Percentiles rank a stretch among this genome's conserved stretches.
These are phyloP conservation scores for Porphyrellus cyaneotinctus DNA, from an alignment of 768 basidiomycete species.

Conservation along the genomic window DNA sequence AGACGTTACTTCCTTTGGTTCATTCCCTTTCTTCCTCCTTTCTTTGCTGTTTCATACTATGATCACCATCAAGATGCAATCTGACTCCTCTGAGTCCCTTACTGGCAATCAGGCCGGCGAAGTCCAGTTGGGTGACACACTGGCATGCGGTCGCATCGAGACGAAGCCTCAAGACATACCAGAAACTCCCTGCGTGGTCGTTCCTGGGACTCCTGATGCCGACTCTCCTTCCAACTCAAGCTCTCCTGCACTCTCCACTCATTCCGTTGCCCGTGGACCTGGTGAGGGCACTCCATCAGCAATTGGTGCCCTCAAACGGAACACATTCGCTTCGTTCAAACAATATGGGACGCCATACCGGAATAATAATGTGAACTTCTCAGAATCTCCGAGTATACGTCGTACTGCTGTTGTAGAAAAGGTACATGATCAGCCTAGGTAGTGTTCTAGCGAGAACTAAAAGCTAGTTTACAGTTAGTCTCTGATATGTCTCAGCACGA, in stretches of 20 bases:
- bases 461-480: neutral
- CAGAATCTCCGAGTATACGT: neutral
- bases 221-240: neutral
- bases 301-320: neutral
- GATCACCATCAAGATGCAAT: too few species aligned
- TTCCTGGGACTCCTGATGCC: neutral
- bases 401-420: neutral
- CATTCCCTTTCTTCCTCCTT: too few species aligned
- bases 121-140: too few species aligned
- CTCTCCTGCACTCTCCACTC: neutral
- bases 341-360: neutral
- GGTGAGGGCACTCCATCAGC: neutral
- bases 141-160: neutral
- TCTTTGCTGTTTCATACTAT: too few species aligned
- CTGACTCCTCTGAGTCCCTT: too few species aligned
- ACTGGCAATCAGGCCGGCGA: too few species aligned
- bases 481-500: neutral
- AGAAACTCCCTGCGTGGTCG: too few species aligned
- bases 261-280: neutral
- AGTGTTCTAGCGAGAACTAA: neutral
- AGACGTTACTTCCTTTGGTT: too few species aligned
- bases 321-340: neutral
- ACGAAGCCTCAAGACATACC: neutral
- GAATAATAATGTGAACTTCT: neutral
- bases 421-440: too few species aligned